These are phyloP conservation scores for Cyberlindnera suaveolens DNA, from an alignment of 805 yeast genomes.

Conservation along the genomic window DNA sequence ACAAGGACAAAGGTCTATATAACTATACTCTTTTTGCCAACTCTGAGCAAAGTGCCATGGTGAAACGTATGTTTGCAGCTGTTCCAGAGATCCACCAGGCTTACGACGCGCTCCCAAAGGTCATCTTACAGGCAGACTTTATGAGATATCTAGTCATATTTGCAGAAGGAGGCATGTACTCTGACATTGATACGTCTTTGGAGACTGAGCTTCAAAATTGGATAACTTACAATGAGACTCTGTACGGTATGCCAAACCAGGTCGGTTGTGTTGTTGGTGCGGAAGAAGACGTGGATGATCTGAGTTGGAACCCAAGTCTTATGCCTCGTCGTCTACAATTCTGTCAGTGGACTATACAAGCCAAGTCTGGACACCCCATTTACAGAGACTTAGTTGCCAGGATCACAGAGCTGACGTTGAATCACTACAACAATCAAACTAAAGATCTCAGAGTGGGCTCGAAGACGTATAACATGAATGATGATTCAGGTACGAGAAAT, in stretches of 20 bases:
- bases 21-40: conserved; percentile 24
- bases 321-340: conserved; percentile 50
- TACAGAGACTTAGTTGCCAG: conserved; percentile 47
- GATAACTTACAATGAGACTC: conserved; percentile 34
- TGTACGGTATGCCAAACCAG: conserved; percentile 21
- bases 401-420: conserved; percentile 45
- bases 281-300: conserved; percentile 45
- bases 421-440: conserved; percentile 28
- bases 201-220: conserved; percentile 51
- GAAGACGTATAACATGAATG: conserved; percentile 29
- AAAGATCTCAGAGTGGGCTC: conserved; percentile 21
- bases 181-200: conserved; percentile 54
- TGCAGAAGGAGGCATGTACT: conserved; percentile 67
- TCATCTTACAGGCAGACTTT: conserved; percentile 85
- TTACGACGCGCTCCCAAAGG: conserved; percentile 67
- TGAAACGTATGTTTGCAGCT: conserved; percentile 30
- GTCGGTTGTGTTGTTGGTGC: conserved; percentile 50
- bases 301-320: conserved; percentile 42
- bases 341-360: conserved; percentile 57
- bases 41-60: conserved; percentile 26
- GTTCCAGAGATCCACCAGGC: conserved; percentile 76
- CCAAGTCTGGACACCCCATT: conserved; percentile 56
- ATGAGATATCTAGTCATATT: conserved; percentile 78
- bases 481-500: conserved; percentile 51
- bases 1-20: conserved; percentile 5